Evolutionary conservation across 1,139 yeast species (phyloP), one percentile per base, ranked within the genome.

Genomic region (Hemisphaericaspora subhashii): DNA sequence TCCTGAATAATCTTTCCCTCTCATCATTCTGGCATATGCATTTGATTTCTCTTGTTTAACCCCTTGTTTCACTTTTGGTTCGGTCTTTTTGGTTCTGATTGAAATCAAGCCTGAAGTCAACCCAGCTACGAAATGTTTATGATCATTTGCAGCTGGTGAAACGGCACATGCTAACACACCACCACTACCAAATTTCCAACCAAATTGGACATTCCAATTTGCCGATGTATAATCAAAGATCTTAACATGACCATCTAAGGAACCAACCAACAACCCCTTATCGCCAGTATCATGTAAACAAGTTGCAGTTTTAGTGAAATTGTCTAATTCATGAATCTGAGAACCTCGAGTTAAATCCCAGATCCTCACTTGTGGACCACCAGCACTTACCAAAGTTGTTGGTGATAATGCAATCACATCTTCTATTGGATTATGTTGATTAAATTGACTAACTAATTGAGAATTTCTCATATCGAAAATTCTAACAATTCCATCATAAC

Each of bases 221-320:
- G 84, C 68, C 18, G 83, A 73, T 26, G 79, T 67, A 25, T 87
- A 79, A 62, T 90, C 98, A 60, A 92, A 87, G 34, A 90, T 89
- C 63, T 92, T 92, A 42, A 92, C 96, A 61, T 92, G 98, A 13
- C 98, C 98, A 62, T 92, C 98, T 44, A 92, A 72, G 0, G 97
- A 90, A 16, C 98, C 97, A 7, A 95, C 97, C 36, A 92, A 64
- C 38, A 92, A 69, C 9, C 96, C 95, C 36, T 82, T 73, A 47
- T 81, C 81, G 35, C 80, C 82, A 3, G 84, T 77, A 52, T 83
- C 77, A 48, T 83, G 81, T 47, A 90, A 68, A 44, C 92, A 81
- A 16, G 97, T 89, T 27, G 92, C 96, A 1, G 97, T 86, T 62
- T 92, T 92, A 49, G 92, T 92, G 68, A 92, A 94, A 58, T 89